These are phyloP conservation scores for Thalassia testudinum DNA, from an alignment of 116 monocot genomes.

Conservation along the genomic window DNA sequence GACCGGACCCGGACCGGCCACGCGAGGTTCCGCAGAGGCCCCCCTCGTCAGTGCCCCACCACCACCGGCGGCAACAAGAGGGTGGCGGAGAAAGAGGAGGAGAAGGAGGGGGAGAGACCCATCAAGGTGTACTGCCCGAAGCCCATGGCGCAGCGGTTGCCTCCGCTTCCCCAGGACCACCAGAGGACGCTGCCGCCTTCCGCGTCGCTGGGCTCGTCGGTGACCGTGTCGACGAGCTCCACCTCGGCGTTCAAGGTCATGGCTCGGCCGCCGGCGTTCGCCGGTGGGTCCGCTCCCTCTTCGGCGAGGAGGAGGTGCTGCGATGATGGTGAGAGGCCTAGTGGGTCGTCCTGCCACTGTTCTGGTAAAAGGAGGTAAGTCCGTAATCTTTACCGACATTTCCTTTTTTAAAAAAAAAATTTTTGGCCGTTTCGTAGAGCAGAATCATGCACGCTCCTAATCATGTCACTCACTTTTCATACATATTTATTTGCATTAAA, in stretches of 20 bases:
- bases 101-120: background rate
- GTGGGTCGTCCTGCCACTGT: slow-evolving; percentile 33
- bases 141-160: slow-evolving; percentile 11
- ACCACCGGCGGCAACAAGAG: background rate
- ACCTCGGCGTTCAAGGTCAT: slow-evolving; percentile 4
- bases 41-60: background rate
- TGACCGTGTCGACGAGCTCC: background rate
- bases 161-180: slow-evolving; percentile 5
- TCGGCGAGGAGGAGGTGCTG: slow-evolving; percentile 19
- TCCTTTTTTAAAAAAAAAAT: too few species aligned
- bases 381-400: background rate
- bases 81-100: background rate
- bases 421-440: too few species aligned
- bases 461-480: too few species aligned
- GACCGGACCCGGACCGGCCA: slow-evolving; percentile 9
- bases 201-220: background rate
- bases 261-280: background rate
- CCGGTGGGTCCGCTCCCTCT: background rate
- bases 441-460: too few species aligned
- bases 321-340: slow-evolving; percentile 19
- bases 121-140: slow-evolving; percentile 10
- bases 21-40: slow-evolving; percentile 16
- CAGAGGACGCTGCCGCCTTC: background rate
- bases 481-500: too few species aligned
- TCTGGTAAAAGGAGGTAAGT: slow-evolving; percentile 36